phyloP scores from a whole-genome alignment of 2,329 filamentous ascomycete genomes.

The Sclerotinia glacialis region DNA sequence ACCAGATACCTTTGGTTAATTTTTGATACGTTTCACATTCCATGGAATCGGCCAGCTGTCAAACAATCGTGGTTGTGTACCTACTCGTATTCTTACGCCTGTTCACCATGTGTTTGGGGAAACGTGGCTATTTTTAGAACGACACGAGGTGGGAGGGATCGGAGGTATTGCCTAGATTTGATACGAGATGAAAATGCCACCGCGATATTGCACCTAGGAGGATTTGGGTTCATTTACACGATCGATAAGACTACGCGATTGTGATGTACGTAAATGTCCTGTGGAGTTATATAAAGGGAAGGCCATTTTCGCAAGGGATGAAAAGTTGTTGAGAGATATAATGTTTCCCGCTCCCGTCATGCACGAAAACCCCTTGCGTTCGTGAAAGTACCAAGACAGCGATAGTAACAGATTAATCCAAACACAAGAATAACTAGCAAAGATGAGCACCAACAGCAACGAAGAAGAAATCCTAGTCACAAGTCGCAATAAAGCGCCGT shows the following conservation, averaged over 20 bases:
- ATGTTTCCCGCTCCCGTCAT: neutral
- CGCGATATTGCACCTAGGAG: neutral
- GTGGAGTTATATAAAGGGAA: neutral
- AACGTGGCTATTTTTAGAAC: neutral
- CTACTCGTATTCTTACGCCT: too few species aligned
- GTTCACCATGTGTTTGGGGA: too few species aligned
- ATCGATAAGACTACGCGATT: neutral
- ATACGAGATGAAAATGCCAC: neutral
- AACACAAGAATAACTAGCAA: neutral
- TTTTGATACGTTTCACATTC: too few species aligned
- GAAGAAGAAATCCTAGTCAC: constrained; percentile 31
- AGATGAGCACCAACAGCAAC: neutral
- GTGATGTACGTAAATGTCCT: neutral
- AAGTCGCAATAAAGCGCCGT: constrained; percentile 33
- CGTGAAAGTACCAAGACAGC: neutral
- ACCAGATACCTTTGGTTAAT: too few species aligned
- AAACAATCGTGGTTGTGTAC: too few species aligned
- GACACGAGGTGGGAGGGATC: neutral
- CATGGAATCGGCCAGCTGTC: too few species aligned
- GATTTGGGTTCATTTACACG: too few species aligned
- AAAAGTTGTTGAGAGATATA: neutral
- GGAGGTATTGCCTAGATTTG: neutral
- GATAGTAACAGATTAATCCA: neutral
- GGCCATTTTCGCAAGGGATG: neutral
- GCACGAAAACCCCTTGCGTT: neutral